Conservation (phyloP, 768 basidiomycete genomes). For the Auricularia heimuer region DNA sequence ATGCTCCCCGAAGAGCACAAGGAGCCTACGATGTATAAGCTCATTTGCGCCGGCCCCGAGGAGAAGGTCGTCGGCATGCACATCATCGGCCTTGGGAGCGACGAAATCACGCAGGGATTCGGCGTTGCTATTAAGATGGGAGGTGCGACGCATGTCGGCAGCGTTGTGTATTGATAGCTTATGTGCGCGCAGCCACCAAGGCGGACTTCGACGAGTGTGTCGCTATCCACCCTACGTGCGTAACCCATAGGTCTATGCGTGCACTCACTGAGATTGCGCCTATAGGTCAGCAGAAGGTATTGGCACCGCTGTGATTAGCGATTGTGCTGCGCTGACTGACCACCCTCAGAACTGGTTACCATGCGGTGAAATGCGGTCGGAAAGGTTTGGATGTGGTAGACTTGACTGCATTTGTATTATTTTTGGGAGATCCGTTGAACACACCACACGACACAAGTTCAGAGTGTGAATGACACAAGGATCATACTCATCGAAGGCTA, state of each 20-base stretch:
- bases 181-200: constrained; percentile 47
- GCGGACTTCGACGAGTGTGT: constrained; percentile 79
- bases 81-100: constrained; percentile 83
- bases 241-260: not conserved
- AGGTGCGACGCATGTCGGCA: constrained; percentile 23
- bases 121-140: constrained; percentile 98
- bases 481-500: constrained; percentile 1
- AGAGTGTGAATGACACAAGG: too few relatives aligned
- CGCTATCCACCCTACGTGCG: constrained; percentile 85
- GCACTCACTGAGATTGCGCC: not conserved
- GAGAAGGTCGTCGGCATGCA: constrained; percentile 96
- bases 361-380: constrained; percentile 1
- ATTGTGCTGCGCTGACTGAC: not conserved
- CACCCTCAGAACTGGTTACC: constrained; percentile 7
- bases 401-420: constrained; percentile 10
- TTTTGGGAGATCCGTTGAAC: too few relatives aligned
- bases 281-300: constrained; percentile 10
- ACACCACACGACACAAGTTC: too few relatives aligned
- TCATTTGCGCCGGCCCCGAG: constrained; percentile 76
- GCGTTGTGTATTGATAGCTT: not conserved
- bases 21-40: constrained; percentile 90
- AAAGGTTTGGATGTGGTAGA: constrained; percentile 14
- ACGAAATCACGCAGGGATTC: constrained; percentile 94
- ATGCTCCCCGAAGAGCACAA: constrained; percentile 87
- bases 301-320: not conserved